Evolutionary conservation across 2,329 filamentous ascomycete species (phyloP), one percentile per base, ranked within the genome.

Genomic region (Apiospora phragmitis): DNA sequence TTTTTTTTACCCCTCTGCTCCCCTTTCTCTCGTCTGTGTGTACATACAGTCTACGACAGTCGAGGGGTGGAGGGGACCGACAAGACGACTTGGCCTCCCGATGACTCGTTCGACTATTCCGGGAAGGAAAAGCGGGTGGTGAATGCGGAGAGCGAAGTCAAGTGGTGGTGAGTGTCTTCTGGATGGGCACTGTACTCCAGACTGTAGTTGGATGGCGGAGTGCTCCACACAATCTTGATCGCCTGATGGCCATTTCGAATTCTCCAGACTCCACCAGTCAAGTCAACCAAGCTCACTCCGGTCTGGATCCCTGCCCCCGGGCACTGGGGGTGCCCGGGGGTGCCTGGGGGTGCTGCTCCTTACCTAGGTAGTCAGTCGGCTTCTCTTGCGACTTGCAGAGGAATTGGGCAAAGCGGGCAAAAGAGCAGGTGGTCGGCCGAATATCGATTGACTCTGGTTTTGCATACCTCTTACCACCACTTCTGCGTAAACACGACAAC

Each of bases 241-340:
- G 65, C 45, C 65, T 67, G 65, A 67, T 67, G 65, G 65, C 26
- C 65, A 43, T 67, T 67, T 62, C 55, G 65, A 47, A 59, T 67
- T 71, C 70, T 68, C 68, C 68, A 70, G 47, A 68, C 71, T 72
- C 72, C 73, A 76, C 72, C 70, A 77, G 75, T 78, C 73, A 73
- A 76, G 74, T 73, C 70, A 26, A 43, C 24, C 41, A 43, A 43
- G 35, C 35, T 66, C 62, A 26, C 26, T 66, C n/a, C 38, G 18
- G 49, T 42, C 16, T 26, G 12, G 62, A 32, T 65, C 62, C 62
- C 62, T 41, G 62, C 32, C 35, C 35, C 45, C 32, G 67, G 67
- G 18, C 67, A 68, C 55, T 62, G 55, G 55, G 51, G 55, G 29
- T 38, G 32, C 18, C 55, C 38, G 55, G 55, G 55, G 55, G 8